phyloP scores from a whole-genome alignment of 148 eudicot species.

The Mesembryanthemum crystallinum region DNA sequence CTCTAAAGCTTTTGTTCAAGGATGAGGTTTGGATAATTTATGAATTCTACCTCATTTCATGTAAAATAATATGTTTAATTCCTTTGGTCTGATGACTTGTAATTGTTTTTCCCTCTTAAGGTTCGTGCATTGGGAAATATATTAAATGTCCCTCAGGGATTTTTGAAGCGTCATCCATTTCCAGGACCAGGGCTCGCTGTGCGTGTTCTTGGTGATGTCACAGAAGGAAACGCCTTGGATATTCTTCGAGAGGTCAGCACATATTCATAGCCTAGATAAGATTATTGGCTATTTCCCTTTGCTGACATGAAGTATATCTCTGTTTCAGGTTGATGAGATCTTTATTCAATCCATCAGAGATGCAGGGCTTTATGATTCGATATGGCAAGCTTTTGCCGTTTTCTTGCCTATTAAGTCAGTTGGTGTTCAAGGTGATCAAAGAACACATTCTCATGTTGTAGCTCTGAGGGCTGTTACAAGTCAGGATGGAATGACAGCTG shows the following conservation, averaged over 20 bases:
- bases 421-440: constrained; percentile 98
- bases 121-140: constrained; percentile 89
- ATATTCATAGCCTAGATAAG: not conserved
- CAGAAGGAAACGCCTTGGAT: constrained; percentile 73
- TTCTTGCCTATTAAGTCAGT: constrained; percentile 75
- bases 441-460: constrained; percentile 83
- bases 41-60: constrained; percentile 1
- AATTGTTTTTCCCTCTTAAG: constrained; percentile 26
- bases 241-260: constrained; percentile 59
- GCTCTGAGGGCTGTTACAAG: constrained; percentile 95
- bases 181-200: constrained; percentile 99
- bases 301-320: not conserved
- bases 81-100: not conserved
- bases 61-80: not conserved
- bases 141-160: constrained; percentile 68
- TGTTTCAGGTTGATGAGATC: constrained; percentile 83
- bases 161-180: constrained; percentile 94
- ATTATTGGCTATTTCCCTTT: not conserved
- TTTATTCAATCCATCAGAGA: constrained; percentile 87
- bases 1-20: constrained; percentile 86
- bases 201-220: constrained; percentile 89
- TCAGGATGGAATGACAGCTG: constrained; percentile 99
- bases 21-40: constrained; percentile 63
- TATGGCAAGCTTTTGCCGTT: constrained; percentile 99
- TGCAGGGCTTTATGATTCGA: constrained; percentile 82